These are phyloP conservation scores for Heliamphora exappendiculata DNA, from an alignment of 148 eudicot species.

Conservation along the genomic window DNA sequence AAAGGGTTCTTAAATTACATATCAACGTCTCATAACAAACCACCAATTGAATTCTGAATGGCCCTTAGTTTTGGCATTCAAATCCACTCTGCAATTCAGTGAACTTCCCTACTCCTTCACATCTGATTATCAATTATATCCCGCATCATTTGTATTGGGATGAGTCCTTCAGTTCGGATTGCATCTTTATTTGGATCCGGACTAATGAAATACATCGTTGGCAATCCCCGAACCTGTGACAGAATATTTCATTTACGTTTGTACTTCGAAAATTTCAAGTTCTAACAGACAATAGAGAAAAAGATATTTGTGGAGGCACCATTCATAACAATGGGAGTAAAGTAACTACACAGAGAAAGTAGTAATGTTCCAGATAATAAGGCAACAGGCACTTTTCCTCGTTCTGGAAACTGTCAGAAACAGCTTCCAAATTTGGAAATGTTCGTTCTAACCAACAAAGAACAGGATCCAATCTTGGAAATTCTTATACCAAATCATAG, in stretches of 20 bases:
- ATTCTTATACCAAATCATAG: not conserved
- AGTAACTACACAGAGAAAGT: not conserved
- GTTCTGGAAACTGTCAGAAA: not conserved
- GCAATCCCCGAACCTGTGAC: constrained; percentile 83
- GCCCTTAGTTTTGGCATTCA: not conserved
- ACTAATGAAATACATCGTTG: constrained; percentile 89
- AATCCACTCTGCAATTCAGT: not conserved
- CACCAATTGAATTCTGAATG: not conserved
- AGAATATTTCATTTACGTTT: not conserved
- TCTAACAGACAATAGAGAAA: not conserved
- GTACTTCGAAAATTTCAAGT: not conserved
- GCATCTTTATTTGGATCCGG: constrained; percentile 92
- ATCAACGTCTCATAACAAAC: not conserved
- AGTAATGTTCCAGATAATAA: not conserved
- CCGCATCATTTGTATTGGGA: constrained; percentile 92
- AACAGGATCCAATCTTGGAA: not conserved
- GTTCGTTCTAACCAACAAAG: not conserved
- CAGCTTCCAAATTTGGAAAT: not conserved
- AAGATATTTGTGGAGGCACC: not conserved
- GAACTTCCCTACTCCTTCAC: constrained; percentile 25
- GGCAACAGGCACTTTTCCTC: not conserved
- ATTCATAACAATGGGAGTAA: not conserved
- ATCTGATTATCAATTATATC: constrained; percentile 73
- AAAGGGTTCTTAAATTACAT: not conserved
- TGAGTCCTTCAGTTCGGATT: constrained; percentile 88